Evolutionary conservation across 202 grass and related monocot genomes (phyloP).

Genomic region (Cymbopogon flexuosus): DNA sequence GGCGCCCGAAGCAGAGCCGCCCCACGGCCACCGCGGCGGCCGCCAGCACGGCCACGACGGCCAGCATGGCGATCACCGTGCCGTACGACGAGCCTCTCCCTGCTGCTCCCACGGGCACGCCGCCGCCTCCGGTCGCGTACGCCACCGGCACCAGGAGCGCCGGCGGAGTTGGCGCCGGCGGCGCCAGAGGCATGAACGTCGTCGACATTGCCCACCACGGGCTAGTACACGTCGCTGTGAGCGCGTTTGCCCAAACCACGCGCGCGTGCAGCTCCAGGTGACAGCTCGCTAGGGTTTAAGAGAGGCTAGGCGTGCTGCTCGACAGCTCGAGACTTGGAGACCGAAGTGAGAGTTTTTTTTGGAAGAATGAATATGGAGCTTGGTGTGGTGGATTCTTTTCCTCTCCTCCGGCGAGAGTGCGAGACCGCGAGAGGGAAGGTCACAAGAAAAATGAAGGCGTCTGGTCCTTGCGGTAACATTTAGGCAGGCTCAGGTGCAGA

Average conservation of each 20-base stretch:
- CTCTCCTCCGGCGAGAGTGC: not conserved
- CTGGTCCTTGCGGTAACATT: not conserved
- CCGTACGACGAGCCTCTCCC: slow-evolving; percentile 46
- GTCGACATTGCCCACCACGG: slow-evolving; percentile 17
- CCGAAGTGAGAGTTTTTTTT: not conserved
- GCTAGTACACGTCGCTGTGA: not conserved
- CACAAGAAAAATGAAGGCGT: not conserved
- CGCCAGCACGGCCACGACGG: slow-evolving; percentile 60
- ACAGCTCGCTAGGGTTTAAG: not conserved
- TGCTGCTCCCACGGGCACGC: not conserved
- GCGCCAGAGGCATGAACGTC: slow-evolving; percentile 20
- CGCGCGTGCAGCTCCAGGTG: not conserved
- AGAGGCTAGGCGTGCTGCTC: not conserved
- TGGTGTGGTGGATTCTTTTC: not conserved
- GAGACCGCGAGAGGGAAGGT: not conserved
- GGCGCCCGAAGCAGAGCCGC: slow-evolving; percentile 68
- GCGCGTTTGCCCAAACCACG: not conserved
- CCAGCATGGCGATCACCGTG: slow-evolving; percentile 71
- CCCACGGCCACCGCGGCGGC: slow-evolving; percentile 61
- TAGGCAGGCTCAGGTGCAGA: not conserved
- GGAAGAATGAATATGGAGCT: not conserved
- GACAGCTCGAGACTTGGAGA: not conserved
- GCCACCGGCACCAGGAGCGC: slow-evolving; percentile 27
- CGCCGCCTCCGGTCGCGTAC: slow-evolving; percentile 10
- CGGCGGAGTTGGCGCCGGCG: slow-evolving; percentile 35